A percentile compares a stretch with the other conserved stretches of the same genome.
phyloP scores from a whole-genome alignment of 202 grass and related monocot genomes.

The Zoysia matrella region DNA sequence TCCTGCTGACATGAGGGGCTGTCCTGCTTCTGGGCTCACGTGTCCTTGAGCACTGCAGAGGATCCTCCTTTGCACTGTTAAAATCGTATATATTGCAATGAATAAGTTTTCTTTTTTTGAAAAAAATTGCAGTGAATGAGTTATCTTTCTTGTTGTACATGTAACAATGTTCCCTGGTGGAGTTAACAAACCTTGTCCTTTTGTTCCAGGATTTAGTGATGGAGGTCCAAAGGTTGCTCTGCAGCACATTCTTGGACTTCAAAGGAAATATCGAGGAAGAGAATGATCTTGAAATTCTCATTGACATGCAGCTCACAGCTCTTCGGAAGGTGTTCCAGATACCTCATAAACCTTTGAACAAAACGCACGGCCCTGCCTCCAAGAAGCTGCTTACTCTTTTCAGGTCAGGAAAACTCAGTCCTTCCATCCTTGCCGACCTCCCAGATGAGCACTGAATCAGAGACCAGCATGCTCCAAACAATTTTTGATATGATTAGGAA shows the following conservation, averaged over 20 bases:
- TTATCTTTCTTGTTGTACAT: too few species aligned
- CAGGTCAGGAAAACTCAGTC: slow-evolving; percentile 76
- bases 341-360: slow-evolving; percentile 66
- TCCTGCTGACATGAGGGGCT: too few species aligned
- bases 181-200: slow-evolving; percentile 10
- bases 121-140: too few species aligned
- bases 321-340: slow-evolving; percentile 81
- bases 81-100: too few species aligned
- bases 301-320: slow-evolving; percentile 61
- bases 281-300: slow-evolving; percentile 73
- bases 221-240: slow-evolving; percentile 72
- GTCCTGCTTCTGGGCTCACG: too few species aligned
- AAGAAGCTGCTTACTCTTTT: slow-evolving; percentile 92
- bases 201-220: slow-evolving; percentile 72
- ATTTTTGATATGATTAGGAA: too few species aligned
- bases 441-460: slow-evolving; percentile 44
- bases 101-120: too few species aligned
- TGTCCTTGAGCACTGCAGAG: too few species aligned
- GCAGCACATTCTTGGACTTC: slow-evolving; percentile 64
- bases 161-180: too few species aligned
- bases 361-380: slow-evolving; percentile 59
- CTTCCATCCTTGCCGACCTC: slow-evolving; percentile 82
- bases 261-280: slow-evolving; percentile 72
- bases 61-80: too few species aligned
- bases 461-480: neutral